These are phyloP conservation scores for Agroathelia rolfsii DNA, from an alignment of 1,284 basidiomycete species.

Conservation along the genomic window DNA sequence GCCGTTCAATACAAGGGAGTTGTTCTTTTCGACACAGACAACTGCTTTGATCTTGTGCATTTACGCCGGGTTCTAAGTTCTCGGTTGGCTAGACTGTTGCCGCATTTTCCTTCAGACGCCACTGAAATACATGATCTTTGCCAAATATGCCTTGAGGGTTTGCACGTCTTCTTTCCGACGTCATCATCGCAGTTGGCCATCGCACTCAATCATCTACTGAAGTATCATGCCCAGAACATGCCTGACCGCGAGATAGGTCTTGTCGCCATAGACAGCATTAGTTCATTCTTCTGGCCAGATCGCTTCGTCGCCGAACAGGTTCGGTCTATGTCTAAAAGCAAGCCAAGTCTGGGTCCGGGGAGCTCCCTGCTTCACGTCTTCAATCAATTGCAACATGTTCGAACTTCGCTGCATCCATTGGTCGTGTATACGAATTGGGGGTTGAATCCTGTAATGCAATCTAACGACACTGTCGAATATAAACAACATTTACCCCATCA, in stretches of 20 bases:
- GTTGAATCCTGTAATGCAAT: constrained; percentile 25
- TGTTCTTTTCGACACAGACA: constrained; percentile 60
- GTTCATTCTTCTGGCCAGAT: constrained; percentile 70
- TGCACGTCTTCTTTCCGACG: constrained; percentile 59
- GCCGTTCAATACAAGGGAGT: constrained; percentile 36
- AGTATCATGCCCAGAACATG: constrained; percentile 40
- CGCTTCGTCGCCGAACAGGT: constrained; percentile 52
- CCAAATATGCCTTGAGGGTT: constrained; percentile 32
- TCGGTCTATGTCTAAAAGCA: constrained; percentile 17
- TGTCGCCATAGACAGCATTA: constrained; percentile 65
- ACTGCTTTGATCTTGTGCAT: constrained; percentile 45
- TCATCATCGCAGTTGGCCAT: constrained; percentile 60
- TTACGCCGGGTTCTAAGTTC: constrained; percentile 40
- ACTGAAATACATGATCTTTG: constrained; percentile 22
- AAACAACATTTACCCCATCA: no score
- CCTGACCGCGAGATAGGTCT: constrained; percentile 46
- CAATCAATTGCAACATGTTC: constrained; percentile 38
- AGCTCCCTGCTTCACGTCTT: constrained; percentile 37
- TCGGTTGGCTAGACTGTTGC: constrained; percentile 23
- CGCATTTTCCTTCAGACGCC: constrained; percentile 7
- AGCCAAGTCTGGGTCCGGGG: constrained; percentile 10
- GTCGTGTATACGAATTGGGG: constrained; percentile 60
- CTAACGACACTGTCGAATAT: no score
- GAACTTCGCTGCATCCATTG: constrained; percentile 42
- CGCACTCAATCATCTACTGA: constrained; percentile 49